Base-by-base conservation (phyloP, 2,329 filamentous ascomycete species). In the Leptosphaerulina australis region DNA sequence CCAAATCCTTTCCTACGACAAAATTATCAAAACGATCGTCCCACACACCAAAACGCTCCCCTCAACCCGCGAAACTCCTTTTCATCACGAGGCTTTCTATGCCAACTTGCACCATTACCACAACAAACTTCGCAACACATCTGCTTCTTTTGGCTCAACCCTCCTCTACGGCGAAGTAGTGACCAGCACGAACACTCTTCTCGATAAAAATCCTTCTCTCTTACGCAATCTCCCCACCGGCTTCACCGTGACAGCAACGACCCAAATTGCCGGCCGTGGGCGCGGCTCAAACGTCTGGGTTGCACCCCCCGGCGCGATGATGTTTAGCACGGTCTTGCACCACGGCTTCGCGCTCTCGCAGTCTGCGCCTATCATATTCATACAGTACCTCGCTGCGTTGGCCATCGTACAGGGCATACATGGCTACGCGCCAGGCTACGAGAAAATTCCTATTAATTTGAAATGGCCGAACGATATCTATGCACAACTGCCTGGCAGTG, bases 391-490 rank as follows among this genome's bases (percentile, higher is more conserved):
- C 11, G 86, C 91, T 0, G 92, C 91, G 0, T 83, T 99, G 35
- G 92, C 94, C 30, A 88, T 93, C 31, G 88, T 95, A 2, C 83
- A 90, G 55, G 93, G 90, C 0, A 86, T 97, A 55, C 87, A 89
- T 56, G 81, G 80, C 20, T 97, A 97, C 67, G 91, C 87, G 38
- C 74, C 74, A 2, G 90, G 87, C 6, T 97, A 95, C 71, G 79
- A 83, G 5, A 78, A 84, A 0, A 72, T 97, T 4, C 89, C 90
- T 0, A 81, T 99, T 30, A 91, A 89, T 69, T 76, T 99, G 24
- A 99, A 99, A 73, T 99, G 94, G 94, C 94, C 94, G 9, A 99
- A 99, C 65, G 94, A 99, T 68, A 90, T 99, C 45, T 77, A 78
- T 62, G 74, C 73, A 0, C 64, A 64, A 14, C 54, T 69, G 0